A percentile compares a stretch with the other conserved stretches of the same genome.
Conservation (phyloP, 352 stramenopile genomes). For the Phytophthora sansomeana region DNA sequence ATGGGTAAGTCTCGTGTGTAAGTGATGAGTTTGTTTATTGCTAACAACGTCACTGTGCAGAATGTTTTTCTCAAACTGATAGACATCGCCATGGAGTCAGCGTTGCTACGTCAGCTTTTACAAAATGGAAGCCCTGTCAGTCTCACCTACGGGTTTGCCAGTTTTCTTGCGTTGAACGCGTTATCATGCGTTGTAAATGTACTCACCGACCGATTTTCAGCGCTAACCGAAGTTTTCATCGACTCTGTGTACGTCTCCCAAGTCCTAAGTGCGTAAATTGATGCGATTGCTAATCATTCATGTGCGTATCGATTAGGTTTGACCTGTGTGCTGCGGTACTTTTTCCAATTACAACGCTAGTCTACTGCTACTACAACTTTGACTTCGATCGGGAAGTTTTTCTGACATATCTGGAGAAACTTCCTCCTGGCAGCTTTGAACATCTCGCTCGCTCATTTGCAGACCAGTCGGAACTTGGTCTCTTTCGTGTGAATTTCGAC, state of each 20-base stretch:
- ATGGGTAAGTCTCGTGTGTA: constrained; percentile 39
- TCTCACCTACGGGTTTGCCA: constrained; percentile 34
- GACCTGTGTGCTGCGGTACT: constrained; percentile 39
- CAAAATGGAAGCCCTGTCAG: constrained; percentile 30
- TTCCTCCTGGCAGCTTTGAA: constrained; percentile 37
- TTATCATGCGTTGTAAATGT: constrained; percentile 31
- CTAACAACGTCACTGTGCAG: constrained; percentile 19
- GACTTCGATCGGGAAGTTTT: constrained; percentile 39
- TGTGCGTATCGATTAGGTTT: constrained; percentile 21
- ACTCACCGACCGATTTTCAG: constrained; percentile 27
- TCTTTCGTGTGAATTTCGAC: constrained; percentile 42
- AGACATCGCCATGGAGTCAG: constrained; percentile 39
- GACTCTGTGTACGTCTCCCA: constrained; percentile 38
- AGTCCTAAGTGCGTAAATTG: too few relatives aligned
- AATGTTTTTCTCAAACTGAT: constrained; percentile 44
- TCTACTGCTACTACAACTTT: constrained; percentile 44
- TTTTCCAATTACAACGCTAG: constrained; percentile 36
- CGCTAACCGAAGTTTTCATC: constrained; percentile 42
- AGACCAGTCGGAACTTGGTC: constrained; percentile 41
- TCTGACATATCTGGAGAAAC: constrained; percentile 29
- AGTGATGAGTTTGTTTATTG: not conserved
- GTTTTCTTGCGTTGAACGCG: constrained; percentile 34
- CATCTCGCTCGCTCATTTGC: constrained; percentile 35
- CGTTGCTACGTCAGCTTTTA: constrained; percentile 32
- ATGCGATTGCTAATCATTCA: not conserved